Evolutionary conservation across 2,329 filamentous ascomycete genomes (phyloP), one percentile per base, ranked within the genome.

Genomic region (Fonsecaea multimorphosa): DNA sequence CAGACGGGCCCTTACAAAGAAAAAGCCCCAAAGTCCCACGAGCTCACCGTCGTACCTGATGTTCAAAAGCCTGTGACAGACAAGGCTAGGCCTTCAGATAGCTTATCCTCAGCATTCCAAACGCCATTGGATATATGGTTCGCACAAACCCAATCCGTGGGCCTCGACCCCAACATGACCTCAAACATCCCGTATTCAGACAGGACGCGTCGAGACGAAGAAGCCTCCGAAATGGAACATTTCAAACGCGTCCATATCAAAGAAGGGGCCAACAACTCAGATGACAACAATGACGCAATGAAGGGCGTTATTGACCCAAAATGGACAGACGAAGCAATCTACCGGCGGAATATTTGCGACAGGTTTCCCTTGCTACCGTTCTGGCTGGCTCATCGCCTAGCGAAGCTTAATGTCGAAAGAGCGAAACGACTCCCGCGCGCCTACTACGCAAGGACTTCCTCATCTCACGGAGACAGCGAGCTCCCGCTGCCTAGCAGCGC

Each of bases 341-440:
- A 68, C 31, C 61, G 63, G 36, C 57, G 67, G 2, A 69, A 69
- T 14, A 69, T 69, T 49, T 29, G 29, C 6, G 66, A 69, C 53
- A 49, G 67, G 31, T 69, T 61, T 32, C 67, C 67, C 11, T 11
- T 31, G 6, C 7, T 68, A 8, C 65, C 67, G 3, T 2, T 27
- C 19, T 69, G 68, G 54, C 59, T 69, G 3, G 66, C 55, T 11
- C 9, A 14, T 32, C 65, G 67, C 31, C 51, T 69, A 2, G 67
- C 52, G 9, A 3, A n/a, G 24, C 16, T 36, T 16, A 55, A 55
- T 55, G 52, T 36, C 11, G 9, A 32, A 55, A 32, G 52, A 32
- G 52, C 52, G 24, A 55, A 55, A 36, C 32, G 24, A 32, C 32
- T 55, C n/a, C 29, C 52, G 78, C 77, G 29, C 70, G 69, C 6